Evolutionary conservation across 257 asterid genomes (phyloP).

Genomic region (Scutellaria barbata): DNA sequence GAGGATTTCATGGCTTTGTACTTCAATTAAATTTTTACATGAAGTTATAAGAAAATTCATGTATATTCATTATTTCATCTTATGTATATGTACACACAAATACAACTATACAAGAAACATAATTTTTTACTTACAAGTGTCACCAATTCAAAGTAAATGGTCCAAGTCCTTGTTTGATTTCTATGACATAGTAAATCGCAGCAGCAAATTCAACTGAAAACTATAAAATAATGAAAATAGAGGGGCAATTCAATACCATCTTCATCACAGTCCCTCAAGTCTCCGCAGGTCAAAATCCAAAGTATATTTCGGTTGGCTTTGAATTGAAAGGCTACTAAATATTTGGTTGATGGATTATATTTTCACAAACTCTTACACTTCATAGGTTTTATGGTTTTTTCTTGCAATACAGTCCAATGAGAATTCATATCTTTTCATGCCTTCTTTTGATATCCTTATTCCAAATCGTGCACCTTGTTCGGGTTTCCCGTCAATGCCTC

Average conservation of each 20-base stretch:
- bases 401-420: conserved; percentile 52
- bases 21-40: too few species aligned
- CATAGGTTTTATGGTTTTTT: neutral
- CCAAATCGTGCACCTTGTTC: conserved; percentile 19
- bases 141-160: conserved; percentile 26
- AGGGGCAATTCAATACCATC: conserved; percentile 22
- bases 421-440: conserved; percentile 46
- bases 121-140: too few species aligned
- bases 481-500: conserved; percentile 49
- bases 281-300: conserved; percentile 22
- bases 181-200: neutral
- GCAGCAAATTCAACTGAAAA: conserved; percentile 38
- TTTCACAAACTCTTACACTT: conserved; percentile 21
- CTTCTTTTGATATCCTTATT: conserved; percentile 43
- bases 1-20: too few species aligned
- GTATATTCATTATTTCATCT: neutral
- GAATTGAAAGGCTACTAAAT: conserved; percentile 6
- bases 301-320: neutral
- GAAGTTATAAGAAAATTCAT: too few species aligned
- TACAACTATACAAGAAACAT: too few species aligned
- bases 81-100: neutral
- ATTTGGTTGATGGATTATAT: conserved; percentile 40
- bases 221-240: conserved; percentile 21
- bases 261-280: conserved; percentile 18
- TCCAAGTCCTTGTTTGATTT: conserved; percentile 19